Conservation (phyloP, 768 basidiomycete species). For the Tylopilus vinaceipallidus region DNA sequence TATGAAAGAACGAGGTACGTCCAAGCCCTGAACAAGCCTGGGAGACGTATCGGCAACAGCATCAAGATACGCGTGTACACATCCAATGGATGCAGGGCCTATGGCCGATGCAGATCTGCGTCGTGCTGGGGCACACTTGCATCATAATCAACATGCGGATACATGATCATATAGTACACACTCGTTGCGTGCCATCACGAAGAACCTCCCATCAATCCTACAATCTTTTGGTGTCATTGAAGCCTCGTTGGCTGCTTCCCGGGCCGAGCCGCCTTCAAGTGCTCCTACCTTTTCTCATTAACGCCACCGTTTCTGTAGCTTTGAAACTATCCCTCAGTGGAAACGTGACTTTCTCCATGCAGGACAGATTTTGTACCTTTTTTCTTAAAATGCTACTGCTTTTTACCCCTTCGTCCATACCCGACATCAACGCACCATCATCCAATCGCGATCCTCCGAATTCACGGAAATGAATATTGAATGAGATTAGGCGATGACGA, state of each 20-base stretch:
- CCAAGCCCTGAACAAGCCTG: neutral
- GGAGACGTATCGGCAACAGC: neutral
- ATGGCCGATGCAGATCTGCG: no score
- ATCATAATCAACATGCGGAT: neutral
- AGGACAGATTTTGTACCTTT: neutral
- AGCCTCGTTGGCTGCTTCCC: slow-evolving; percentile 16
- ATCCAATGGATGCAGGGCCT: no score
- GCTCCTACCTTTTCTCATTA: neutral
- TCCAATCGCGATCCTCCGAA: neutral
- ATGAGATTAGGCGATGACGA: neutral
- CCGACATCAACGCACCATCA: neutral
- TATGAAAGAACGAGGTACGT: neutral
- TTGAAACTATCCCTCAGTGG: neutral
- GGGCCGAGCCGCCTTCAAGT: neutral
- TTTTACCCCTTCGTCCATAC: no score
- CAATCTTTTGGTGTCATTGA: slow-evolving; percentile 6
- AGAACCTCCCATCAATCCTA: neutral
- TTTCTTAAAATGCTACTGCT: no score
- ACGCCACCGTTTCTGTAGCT: neutral
- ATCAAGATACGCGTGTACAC: no score
- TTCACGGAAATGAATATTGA: slow-evolving; percentile 5
- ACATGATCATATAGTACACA: neutral
- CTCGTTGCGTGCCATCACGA: slow-evolving; percentile 1
- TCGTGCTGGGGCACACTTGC: neutral
- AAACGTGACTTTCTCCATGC: neutral